A percentile compares a stretch with the other conserved stretches of the same genome.
These are phyloP conservation scores for Russula ochroleuca DNA, from an alignment of 768 basidiomycete genomes.

Conservation along the genomic window DNA sequence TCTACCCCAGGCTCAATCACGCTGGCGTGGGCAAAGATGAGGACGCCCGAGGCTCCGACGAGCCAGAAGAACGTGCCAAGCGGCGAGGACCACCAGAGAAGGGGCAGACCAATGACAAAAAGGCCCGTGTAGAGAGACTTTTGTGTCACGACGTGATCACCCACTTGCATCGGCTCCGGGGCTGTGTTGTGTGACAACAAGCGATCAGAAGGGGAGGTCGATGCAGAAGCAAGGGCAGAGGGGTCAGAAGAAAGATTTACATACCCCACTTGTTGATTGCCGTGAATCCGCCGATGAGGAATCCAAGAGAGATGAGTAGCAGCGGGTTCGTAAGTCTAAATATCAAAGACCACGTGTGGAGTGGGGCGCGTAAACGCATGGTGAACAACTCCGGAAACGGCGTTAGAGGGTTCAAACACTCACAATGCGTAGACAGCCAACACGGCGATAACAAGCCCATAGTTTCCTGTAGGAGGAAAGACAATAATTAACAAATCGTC, in stretches of 20 bases:
- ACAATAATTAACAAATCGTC: background rate
- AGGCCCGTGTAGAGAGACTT: constrained; percentile 83
- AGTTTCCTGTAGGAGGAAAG: constrained; percentile 66
- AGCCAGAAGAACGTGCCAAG: constrained; percentile 90
- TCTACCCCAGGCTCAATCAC: constrained; percentile 94
- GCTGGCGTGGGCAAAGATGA: constrained; percentile 83
- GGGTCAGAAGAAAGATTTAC: constrained; percentile 28
- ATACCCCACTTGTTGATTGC: constrained; percentile 86
- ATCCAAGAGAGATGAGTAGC: constrained; percentile 76
- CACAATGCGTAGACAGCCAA: constrained; percentile 87
- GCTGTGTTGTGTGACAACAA: constrained; percentile 43
- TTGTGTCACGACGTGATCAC: constrained; percentile 79
- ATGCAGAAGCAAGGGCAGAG: background rate
- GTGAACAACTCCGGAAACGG: background rate
- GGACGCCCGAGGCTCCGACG: constrained; percentile 77
- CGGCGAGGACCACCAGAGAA: constrained; percentile 76
- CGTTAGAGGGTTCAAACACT: constrained; percentile 30
- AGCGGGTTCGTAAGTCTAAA: constrained; percentile 76
- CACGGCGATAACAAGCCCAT: constrained; percentile 68
- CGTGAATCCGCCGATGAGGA: constrained; percentile 89
- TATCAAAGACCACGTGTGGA: background rate
- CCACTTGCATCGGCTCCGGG: constrained; percentile 80
- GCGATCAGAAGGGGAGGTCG: background rate
- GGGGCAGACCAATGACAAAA: constrained; percentile 87
- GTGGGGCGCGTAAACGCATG: background rate